phyloP scores from a whole-genome alignment of 441 rosid species.

The Pelargonium hybrid region DNA sequence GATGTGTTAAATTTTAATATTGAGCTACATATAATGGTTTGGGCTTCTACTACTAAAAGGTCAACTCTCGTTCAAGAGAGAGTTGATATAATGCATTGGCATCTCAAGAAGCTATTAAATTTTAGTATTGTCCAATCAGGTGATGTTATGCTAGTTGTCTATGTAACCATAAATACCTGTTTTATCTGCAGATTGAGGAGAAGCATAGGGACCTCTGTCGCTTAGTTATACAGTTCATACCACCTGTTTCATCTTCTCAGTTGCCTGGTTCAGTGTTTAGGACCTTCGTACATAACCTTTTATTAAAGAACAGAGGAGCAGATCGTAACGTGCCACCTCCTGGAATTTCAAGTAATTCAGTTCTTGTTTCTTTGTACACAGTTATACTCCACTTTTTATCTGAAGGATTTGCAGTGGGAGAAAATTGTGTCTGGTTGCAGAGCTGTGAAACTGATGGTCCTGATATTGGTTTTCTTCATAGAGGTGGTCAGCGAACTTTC shows the following conservation, averaged over 20 bases:
- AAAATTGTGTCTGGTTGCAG: slow-evolving; percentile 49
- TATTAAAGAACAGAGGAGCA: slow-evolving; percentile 82
- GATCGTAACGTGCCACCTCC: slow-evolving; percentile 70
- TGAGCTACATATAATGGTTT: no score
- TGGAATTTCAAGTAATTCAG: slow-evolving; percentile 79
- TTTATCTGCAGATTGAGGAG: slow-evolving; percentile 71
- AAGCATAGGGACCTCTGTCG: slow-evolving; percentile 88
- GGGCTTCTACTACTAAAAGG: no score
- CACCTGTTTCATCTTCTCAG: slow-evolving; percentile 63
- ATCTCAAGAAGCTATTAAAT: neutral
- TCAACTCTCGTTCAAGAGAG: neutral
- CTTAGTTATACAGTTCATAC: slow-evolving; percentile 80
- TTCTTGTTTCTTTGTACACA: slow-evolving; percentile 77
- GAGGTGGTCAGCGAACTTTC: slow-evolving; percentile 86
- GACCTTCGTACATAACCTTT: slow-evolving; percentile 72
- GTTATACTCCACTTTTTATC: slow-evolving; percentile 88
- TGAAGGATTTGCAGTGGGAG: slow-evolving; percentile 64
- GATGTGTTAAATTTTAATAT: no score
- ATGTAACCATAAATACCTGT: neutral
- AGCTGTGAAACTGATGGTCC: slow-evolving; percentile 36
- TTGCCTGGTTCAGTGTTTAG: slow-evolving; percentile 89
- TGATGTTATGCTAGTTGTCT: neutral
- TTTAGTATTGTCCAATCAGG: neutral
- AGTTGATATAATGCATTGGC: neutral
- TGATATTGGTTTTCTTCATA: slow-evolving; percentile 72